Evolutionary conservation across 2,329 filamentous ascomycete species (phyloP), one percentile per base, ranked within the genome.

Genomic region (Aspergillus novoparasiticus): DNA sequence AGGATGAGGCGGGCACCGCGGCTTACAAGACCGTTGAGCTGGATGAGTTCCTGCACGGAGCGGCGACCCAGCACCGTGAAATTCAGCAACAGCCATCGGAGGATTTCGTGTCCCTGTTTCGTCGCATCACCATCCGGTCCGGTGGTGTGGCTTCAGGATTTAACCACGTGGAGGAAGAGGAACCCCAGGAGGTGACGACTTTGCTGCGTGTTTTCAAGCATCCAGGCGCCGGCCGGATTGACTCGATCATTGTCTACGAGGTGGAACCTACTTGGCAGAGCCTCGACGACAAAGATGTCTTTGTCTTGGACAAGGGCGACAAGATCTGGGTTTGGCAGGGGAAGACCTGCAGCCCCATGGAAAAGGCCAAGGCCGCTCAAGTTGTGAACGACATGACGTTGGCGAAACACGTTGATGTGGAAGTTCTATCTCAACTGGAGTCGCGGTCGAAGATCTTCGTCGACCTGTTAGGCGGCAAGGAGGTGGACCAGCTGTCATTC

Each of bases 321-420:
- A 89, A 90, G 78, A 88, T 90, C 67, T 90, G 86, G 82, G 86
- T 90, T 4, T 91, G 89, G 89, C 89, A 90, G 77, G 89, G 89
- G 57, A 83, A 82, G 69, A 82, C 81, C 48, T 89, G 87, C 72
- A 87, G 85, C 54, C 88, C 88, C 0, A 89, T 90, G 86, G 89
- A 91, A 71, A 90, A 89, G 78, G 85, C 85, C 51, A 89, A 88
- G 77, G 87, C 87, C 0, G 88, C 88, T 0, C 87, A 89, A 72
- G 86, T 90, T 2, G 88, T 90, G 5, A 84, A 89, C 58, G 72
- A 75, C 26, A 66, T 76, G 69, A 89, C 85, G 0, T 76, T 86
- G 9, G 87, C 86, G 14, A 90, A 90, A 71, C 74, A 88, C 66
- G 72, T 86, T 51, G 86, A 90, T 59, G 86, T 90, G 30, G 87